phyloP scores from a whole-genome alignment of 2,329 filamentous ascomycete species.

The Colletotrichum sidae region DNA sequence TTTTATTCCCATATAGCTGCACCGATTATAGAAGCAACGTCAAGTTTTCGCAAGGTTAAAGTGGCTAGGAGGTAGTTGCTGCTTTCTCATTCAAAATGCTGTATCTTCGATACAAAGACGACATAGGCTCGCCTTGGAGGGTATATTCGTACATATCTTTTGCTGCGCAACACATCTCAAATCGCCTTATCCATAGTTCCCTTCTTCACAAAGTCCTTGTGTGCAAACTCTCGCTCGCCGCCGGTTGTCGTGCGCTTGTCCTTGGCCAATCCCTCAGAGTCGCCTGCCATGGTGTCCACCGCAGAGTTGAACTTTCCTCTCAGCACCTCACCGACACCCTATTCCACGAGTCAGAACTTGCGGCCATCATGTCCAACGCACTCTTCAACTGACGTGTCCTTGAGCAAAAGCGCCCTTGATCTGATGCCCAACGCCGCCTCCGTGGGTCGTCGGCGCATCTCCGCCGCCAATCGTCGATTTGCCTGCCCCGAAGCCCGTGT shows the following conservation, averaged over 20 bases:
- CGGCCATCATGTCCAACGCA: background rate
- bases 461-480: conserved; percentile 22
- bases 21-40: no score
- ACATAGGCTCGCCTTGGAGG: no score
- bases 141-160: no score
- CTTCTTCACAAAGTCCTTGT: conserved; percentile 34
- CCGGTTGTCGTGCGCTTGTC: conserved; percentile 43
- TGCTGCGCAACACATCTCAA: background rate
- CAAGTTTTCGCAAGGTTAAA: no score
- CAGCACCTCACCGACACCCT: conserved; percentile 36
- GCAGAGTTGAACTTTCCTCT: conserved; percentile 49
- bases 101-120: no score
- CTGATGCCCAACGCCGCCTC: conserved; percentile 17
- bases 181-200: conserved; percentile 34
- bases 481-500: background rate
- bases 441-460: conserved; percentile 31
- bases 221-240: conserved; percentile 36
- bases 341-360: background rate
- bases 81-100: no score
- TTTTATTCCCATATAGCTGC: no score
- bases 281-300: conserved; percentile 44
- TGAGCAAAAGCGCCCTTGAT: conserved; percentile 38
- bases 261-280: conserved; percentile 47
- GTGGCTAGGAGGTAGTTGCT: no score
- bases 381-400: conserved; percentile 28